Conservation (phyloP, 306 rosid genomes). For the Vigna unguiculata region DNA sequence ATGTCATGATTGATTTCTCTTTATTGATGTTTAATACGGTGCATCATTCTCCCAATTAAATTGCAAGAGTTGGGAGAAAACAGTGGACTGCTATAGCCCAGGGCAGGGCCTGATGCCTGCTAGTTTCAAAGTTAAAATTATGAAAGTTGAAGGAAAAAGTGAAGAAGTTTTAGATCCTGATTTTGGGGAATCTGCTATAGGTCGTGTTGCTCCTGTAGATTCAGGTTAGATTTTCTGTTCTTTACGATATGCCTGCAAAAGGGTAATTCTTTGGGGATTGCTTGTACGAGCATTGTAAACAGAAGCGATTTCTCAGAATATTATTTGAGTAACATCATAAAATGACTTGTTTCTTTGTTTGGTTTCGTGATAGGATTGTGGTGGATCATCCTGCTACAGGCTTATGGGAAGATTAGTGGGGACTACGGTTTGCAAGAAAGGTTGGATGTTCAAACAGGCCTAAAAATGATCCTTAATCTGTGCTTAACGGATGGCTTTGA, state of each 20-base stretch:
- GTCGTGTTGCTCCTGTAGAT: conserved; percentile 98
- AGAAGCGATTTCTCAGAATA: background rate
- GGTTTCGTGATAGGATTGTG: conserved; percentile 72
- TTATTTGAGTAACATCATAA: conserved; percentile 29
- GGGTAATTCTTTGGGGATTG: conserved; percentile 15
- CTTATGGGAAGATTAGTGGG: conserved; percentile 90
- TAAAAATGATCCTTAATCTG: conserved; percentile 87
- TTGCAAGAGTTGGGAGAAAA: conserved; percentile 93
- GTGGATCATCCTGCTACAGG: conserved; percentile 94
- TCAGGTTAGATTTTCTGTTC: conserved; percentile 65
- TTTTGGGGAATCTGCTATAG: conserved; percentile 99
- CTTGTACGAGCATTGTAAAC: background rate
- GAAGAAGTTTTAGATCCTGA: conserved; percentile 96
- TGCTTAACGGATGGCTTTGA: conserved; percentile 93
- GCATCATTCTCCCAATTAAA: conserved; percentile 18
- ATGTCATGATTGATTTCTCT: conserved; percentile 3
- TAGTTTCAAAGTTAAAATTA: conserved; percentile 86
- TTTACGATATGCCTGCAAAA: background rate
- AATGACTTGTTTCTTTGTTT: conserved; percentile 14
- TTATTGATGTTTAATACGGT: conserved; percentile 14
- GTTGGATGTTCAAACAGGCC: conserved; percentile 93
- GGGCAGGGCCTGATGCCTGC: conserved; percentile 99
- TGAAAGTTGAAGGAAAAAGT: conserved; percentile 51
- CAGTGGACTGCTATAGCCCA: conserved; percentile 97
- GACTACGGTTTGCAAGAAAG: conserved; percentile 86